Evolutionary conservation across 2,329 filamentous ascomycete species (phyloP).

Genomic region (Emydomyces testavorans): DNA sequence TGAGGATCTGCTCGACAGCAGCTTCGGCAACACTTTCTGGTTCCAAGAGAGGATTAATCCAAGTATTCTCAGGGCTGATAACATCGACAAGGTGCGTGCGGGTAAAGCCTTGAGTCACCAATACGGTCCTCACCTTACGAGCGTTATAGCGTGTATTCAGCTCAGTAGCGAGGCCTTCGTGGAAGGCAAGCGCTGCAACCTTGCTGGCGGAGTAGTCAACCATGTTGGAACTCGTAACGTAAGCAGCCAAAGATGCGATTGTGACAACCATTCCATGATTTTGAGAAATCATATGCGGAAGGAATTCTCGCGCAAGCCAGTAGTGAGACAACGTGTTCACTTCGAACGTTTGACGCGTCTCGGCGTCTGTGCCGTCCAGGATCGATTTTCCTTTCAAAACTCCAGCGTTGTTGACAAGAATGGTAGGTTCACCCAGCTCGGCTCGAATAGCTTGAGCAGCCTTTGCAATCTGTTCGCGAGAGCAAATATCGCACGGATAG

Average conservation of each 20-base stretch:
- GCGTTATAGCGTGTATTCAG: conserved; percentile 50
- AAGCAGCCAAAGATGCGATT: conserved; percentile 54
- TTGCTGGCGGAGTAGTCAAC: conserved; percentile 59
- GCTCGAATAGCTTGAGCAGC: conserved; percentile 44
- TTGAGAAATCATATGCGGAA: conserved; percentile 50
- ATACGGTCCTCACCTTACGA: conserved; percentile 52
- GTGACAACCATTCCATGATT: conserved; percentile 67
- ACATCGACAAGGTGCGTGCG: conserved; percentile 50
- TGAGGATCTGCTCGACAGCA: conserved; percentile 50
- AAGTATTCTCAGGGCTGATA: conserved; percentile 42
- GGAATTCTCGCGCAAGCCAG: conserved; percentile 54
- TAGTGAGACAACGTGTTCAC: conserved; percentile 60
- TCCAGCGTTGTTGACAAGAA: conserved; percentile 64
- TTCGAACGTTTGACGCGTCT: conserved; percentile 56
- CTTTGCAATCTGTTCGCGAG: conserved; percentile 41
- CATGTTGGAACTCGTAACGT: conserved; percentile 49
- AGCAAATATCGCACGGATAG: conserved; percentile 60
- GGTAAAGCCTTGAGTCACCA: conserved; percentile 53
- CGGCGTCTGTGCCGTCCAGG: conserved; percentile 45
- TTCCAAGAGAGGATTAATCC: conserved; percentile 44
- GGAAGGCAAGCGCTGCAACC: conserved; percentile 54
- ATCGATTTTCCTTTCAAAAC: conserved; percentile 50
- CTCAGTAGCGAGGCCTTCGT: conserved; percentile 53
- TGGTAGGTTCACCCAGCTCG: conserved; percentile 48
- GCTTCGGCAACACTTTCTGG: conserved; percentile 54